Conservation (phyloP, 2,329 filamentous ascomycete species). For the Lachnellula suecica region DNA sequence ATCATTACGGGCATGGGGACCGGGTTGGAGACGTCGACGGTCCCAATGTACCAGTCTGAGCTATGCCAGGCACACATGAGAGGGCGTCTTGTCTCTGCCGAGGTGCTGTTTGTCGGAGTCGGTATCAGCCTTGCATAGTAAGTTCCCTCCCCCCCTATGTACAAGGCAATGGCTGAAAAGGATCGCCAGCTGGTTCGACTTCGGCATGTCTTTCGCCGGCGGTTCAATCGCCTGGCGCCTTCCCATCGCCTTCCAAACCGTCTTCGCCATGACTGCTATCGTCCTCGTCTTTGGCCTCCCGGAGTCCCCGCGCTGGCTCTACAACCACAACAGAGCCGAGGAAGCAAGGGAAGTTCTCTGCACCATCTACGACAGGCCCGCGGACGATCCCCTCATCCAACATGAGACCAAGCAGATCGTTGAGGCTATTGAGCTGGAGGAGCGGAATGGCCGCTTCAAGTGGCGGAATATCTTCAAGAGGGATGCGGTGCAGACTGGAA, state of each 20-base stretch:
- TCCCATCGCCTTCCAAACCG: constrained; percentile 30
- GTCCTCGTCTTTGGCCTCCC: constrained; percentile 28
- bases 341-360: constrained; percentile 33
- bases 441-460: constrained; percentile 24
- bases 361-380: constrained; percentile 38
- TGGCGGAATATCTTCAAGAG: constrained; percentile 41
- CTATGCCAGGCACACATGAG: constrained; percentile 41
- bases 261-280: constrained; percentile 30
- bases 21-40: constrained; percentile 34
- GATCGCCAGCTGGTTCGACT: constrained; percentile 33
- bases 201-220: constrained; percentile 26
- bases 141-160: too few species aligned
- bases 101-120: too few species aligned
- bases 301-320: constrained; percentile 32
- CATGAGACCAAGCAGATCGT: constrained; percentile 39
- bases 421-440: constrained; percentile 39
- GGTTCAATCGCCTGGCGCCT: constrained; percentile 2
- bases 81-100: constrained; percentile 42
- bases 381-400: constrained; percentile 33
- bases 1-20: constrained; percentile 27
- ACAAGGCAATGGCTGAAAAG: constrained; percentile 41
- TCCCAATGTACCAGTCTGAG: constrained; percentile 44
- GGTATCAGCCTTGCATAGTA: too few species aligned
- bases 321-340: constrained; percentile 26
- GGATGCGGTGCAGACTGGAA: constrained; percentile 43